A percentile compares a stretch with the other conserved stretches of the same genome.
Evolutionary conservation across 495 filamentous ascomycete genomes (phyloP).

Genomic region (Penicillium longicatenatum): DNA sequence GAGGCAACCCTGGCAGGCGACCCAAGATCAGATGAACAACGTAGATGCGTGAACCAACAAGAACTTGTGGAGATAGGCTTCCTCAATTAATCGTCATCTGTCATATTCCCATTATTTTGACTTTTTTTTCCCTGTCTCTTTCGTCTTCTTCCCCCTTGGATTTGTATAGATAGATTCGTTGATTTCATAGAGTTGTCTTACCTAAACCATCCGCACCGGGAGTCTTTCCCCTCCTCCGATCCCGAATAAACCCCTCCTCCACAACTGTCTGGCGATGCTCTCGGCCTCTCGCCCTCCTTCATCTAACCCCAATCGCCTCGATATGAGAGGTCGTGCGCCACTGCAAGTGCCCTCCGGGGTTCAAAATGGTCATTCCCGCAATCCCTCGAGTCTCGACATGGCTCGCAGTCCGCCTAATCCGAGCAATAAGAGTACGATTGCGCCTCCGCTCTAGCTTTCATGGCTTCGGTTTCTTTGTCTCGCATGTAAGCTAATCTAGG

Average conservation of each 20-base stretch:
- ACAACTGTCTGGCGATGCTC: constrained; percentile 22
- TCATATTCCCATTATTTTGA: background rate
- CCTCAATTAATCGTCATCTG: background rate
- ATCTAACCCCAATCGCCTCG: constrained; percentile 28
- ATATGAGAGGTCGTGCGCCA: constrained; percentile 51
- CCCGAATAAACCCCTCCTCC: constrained; percentile 36
- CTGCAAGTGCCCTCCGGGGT: constrained; percentile 42
- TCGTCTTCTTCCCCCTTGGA: background rate
- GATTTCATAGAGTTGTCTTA: constrained; percentile 8
- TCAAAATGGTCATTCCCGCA: constrained; percentile 51
- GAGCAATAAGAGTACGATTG: constrained; percentile 66
- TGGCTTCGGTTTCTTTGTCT: background rate
- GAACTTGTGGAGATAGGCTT: constrained; percentile 8
- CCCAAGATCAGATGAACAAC: constrained; percentile 28
- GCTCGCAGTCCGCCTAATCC: constrained; percentile 76
- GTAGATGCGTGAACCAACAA: constrained; percentile 17
- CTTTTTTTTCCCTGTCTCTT: background rate
- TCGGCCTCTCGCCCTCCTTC: constrained; percentile 29
- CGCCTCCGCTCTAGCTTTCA: background rate
- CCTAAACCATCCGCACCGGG: constrained; percentile 20
- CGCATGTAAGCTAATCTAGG: constrained; percentile 14
- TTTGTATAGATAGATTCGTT: background rate
- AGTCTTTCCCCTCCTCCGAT: constrained; percentile 16
- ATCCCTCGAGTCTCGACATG: constrained; percentile 49
- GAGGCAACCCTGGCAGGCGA: constrained; percentile 26